Conservation (phyloP, 495 filamentous ascomycete species). For the Letharia columbiana region DNA sequence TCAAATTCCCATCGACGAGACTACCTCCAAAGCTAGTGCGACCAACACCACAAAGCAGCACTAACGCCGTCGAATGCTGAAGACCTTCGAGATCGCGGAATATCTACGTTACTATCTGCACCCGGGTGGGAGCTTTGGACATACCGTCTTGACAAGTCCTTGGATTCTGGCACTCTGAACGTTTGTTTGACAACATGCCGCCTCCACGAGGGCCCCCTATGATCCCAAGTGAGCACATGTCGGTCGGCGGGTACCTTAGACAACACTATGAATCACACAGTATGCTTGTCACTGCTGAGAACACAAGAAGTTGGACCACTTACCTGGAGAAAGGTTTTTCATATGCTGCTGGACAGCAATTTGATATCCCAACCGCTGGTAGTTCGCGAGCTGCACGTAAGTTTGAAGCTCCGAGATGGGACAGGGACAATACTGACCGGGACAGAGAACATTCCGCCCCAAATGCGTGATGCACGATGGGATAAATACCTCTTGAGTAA, state of each 20-base stretch:
- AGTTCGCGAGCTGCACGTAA: background rate
- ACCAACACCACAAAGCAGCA: background rate
- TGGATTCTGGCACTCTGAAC: background rate
- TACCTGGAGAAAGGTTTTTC: background rate
- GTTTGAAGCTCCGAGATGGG: background rate
- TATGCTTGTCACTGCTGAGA: background rate
- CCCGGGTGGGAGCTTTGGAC: background rate
- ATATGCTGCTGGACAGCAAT: background rate
- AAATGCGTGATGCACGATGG: background rate
- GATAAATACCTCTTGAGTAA: too few relatives aligned
- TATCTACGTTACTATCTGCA: background rate
- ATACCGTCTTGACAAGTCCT: background rate
- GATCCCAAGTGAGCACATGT: background rate
- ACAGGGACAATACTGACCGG: background rate
- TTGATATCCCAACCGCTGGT: background rate
- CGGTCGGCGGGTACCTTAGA: background rate
- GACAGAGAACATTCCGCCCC: background rate
- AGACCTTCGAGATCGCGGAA: background rate
- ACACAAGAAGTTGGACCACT: background rate
- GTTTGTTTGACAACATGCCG: background rate
- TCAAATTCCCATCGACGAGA: rapidly evolving
- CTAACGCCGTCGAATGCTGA: background rate
- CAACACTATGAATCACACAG: background rate
- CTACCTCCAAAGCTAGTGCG: background rate
- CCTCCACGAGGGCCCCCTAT: background rate